These are phyloP conservation scores for Pisolithus microcarpus DNA, from an alignment of 768 basidiomycete species.

Conservation along the genomic window DNA sequence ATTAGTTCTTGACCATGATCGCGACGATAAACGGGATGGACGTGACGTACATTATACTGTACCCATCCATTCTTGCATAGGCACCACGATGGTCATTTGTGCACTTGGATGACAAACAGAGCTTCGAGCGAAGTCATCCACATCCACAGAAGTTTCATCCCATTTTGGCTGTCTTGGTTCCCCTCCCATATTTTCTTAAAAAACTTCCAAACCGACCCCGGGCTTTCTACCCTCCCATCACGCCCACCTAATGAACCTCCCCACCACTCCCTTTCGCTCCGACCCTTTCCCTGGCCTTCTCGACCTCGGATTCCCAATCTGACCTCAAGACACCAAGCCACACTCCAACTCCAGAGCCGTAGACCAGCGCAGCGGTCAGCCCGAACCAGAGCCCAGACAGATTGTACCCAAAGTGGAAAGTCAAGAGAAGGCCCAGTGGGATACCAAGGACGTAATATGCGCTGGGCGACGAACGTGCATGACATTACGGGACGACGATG, in stretches of 20 bases:
- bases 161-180: background rate
- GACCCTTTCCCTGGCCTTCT: constrained; percentile 10
- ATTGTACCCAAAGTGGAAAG: constrained; percentile 51
- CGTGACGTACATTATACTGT: background rate
- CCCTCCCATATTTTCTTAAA: background rate
- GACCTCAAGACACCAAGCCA: constrained; percentile 44
- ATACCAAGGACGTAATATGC: constrained; percentile 82
- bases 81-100: background rate
- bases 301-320: constrained; percentile 62
- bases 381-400: constrained; percentile 84
- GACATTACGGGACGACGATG: constrained; percentile 31
- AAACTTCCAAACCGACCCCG: no score
- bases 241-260: constrained; percentile 27
- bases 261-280: constrained; percentile 44
- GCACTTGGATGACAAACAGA: background rate
- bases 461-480: constrained; percentile 52
- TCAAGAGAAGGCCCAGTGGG: constrained; percentile 73
- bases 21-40: no score
- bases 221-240: constrained; percentile 23
- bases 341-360: constrained; percentile 48
- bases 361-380: constrained; percentile 62
- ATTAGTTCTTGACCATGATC: no score
- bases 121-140: no score
- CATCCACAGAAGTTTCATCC: no score
- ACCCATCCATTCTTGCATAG: background rate